These are phyloP conservation scores for Aurantiochytrium sp. DNA, from an alignment of 108 stramenopile species.

Conservation along the genomic window DNA sequence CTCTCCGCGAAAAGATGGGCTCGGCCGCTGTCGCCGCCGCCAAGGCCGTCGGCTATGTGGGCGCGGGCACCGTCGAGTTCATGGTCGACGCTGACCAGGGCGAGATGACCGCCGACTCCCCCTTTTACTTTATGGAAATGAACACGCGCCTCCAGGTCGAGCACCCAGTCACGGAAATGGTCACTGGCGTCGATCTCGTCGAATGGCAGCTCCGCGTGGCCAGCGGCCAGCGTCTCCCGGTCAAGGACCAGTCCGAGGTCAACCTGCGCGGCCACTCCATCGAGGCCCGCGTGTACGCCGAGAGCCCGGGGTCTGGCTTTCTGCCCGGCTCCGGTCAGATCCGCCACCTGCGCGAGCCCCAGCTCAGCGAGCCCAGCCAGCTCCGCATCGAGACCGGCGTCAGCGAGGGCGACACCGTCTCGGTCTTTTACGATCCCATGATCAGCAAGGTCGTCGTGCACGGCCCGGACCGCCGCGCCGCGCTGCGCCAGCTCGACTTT, in stretches of 20 bases:
- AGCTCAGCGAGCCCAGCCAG: neutral
- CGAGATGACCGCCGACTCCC: conserved; percentile 1
- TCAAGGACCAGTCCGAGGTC: conserved; percentile 32
- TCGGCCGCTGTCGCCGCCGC: conserved; percentile 77
- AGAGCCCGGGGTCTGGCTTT: conserved; percentile 51
- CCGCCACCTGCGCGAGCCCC: conserved; percentile 41
- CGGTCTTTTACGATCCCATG: conserved; percentile 62
- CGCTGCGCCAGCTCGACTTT: conserved; percentile 58
- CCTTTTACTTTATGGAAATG: conserved; percentile 92
- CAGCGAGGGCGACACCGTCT: conserved; percentile 51
- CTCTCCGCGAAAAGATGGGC: conserved; percentile 66
- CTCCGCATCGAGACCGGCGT: conserved; percentile 59
- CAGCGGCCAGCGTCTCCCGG: conserved; percentile 73
- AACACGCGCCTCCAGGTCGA: conserved; percentile 93
- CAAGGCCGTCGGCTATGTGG: conserved; percentile 78
- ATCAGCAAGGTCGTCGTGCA: conserved; percentile 57
- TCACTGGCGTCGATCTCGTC: conserved; percentile 82
- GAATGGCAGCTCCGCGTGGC: conserved; percentile 87
- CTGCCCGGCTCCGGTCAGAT: conserved; percentile 60
- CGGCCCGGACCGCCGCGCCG: conserved; percentile 47
- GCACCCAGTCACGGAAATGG: conserved; percentile 85
- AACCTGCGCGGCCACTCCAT: conserved; percentile 49
- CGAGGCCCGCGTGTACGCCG: conserved; percentile 66
- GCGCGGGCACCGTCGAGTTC: conserved; percentile 98
- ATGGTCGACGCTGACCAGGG: conserved; percentile 65